Conservation (phyloP, 1,284 basidiomycete genomes). For the Rhodotorula sp. region DNA sequence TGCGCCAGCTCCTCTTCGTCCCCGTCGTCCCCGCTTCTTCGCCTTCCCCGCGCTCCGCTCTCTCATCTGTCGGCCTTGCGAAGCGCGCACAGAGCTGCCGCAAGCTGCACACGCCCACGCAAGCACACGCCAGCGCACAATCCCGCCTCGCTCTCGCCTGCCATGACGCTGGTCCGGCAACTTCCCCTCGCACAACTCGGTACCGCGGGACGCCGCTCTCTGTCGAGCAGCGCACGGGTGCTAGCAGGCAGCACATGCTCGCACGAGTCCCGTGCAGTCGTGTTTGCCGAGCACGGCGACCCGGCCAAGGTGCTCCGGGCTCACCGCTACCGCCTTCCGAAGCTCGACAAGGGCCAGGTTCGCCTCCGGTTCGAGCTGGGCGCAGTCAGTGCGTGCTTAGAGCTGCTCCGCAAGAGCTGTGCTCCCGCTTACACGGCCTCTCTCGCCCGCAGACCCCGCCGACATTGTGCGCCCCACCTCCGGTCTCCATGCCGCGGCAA, state of each 20-base stretch:
- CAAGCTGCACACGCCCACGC: too few relatives aligned
- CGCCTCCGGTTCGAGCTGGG: conserved; percentile 71
- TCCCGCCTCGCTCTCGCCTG: too few relatives aligned
- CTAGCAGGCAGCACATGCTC: conserved; percentile 22
- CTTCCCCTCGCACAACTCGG: background rate
- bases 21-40: background rate
- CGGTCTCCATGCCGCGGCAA: background rate
- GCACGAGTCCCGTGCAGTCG: conserved; percentile 30
- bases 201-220: background rate
- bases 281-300: conserved; percentile 35
- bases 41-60: background rate
- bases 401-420: too few relatives aligned
- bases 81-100: too few relatives aligned
- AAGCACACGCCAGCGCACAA: too few relatives aligned
- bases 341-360: conserved; percentile 57
- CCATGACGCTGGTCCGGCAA: too few relatives aligned
- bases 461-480: conserved; percentile 26
- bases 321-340: conserved; percentile 59
- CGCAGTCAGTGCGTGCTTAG: conserved; percentile 59
- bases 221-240: conserved; percentile 4
- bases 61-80: too few relatives aligned
- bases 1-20: background rate
- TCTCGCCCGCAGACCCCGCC: conserved; percentile 21
- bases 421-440: background rate
- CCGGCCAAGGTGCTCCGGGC: conserved; percentile 58